Evolutionary conservation across 352 stramenopile genomes (phyloP).

Genomic region (Globisporangium irregulare): DNA sequence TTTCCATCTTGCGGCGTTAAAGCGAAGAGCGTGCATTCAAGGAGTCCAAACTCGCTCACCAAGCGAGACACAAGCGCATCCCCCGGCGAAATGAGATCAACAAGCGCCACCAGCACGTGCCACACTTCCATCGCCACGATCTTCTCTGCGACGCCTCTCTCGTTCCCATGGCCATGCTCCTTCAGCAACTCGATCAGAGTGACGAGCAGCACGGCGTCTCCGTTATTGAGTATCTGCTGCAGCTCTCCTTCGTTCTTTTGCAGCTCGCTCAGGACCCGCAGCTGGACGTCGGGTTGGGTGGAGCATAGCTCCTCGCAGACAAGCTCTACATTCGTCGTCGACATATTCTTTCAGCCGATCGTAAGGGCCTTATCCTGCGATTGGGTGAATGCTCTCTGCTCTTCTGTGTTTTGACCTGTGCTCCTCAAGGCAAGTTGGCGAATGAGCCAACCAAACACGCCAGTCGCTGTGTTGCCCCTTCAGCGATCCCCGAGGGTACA

Average conservation of each 20-base stretch:
- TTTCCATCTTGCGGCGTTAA: background rate
- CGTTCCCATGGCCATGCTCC: background rate
- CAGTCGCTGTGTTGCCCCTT: background rate
- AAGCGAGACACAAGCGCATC: background rate
- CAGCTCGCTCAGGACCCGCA: background rate
- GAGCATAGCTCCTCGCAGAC: background rate
- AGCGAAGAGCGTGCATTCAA: background rate
- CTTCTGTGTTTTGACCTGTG: background rate
- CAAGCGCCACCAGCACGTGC: background rate
- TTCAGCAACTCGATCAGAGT: background rate
- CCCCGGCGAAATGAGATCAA: background rate
- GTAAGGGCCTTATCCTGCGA: no score
- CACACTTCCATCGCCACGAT: background rate
- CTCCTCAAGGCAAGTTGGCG: background rate
- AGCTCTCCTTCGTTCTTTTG: background rate
- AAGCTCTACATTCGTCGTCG: background rate
- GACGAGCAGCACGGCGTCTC: background rate
- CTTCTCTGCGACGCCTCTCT: background rate
- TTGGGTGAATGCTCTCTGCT: background rate
- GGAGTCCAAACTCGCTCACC: background rate
- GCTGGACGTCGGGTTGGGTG: background rate
- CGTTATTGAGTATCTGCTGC: background rate
- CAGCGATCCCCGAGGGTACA: background rate
- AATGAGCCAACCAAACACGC: background rate
- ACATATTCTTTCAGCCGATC: background rate